Evolutionary conservation across 768 basidiomycete species (phyloP), one percentile per base, ranked within the genome.

Genomic region (Rhizopogon rudus): DNA sequence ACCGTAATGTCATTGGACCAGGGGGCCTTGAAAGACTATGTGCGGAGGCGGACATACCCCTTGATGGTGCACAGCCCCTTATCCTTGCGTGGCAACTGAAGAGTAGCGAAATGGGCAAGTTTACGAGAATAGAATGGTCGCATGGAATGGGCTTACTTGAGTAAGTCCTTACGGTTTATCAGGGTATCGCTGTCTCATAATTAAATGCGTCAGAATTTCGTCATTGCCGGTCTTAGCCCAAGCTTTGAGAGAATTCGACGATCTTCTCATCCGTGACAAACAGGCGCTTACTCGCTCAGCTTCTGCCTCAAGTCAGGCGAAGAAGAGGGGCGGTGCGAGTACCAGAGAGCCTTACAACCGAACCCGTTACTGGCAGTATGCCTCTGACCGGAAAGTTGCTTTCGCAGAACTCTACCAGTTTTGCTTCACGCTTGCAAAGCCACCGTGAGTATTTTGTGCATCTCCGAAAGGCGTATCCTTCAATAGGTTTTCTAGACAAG

Each of bases 1-100:
- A 71, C 44, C 56, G 65, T 12, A 61, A 67, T 37, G 72, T 79
- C 43, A 91, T 93, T 61, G 86, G 83, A 1, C 79, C 87, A 1
- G 88, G 84, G 56, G 88, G 89, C 2, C 82, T 92, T 58, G 83
- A 86, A 67, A 75, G 71, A 51, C 70, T 94, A 29, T 93, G 87
- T 70, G 76, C 60, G 25, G 87, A 91, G 58, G 81, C 84, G 12
- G 72, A 80, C n/a, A 79, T 92, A 44, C 75, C 87, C 0, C 72
- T 93, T 67, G 90, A 92, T 17, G 87, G 89, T 31, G 75, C 85
- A 6, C 70, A 82, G 58, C 87, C 89, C 17, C 74, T 93, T 52
- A 75, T 92, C 16, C 73, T 92, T 13, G 81, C 88, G 22, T 93
- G 91, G 91, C 85, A 87, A 61, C 68, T 88, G 54, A 74, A 79